Base-by-base conservation (phyloP, 768 basidiomycete genomes). In the Crucibulum laeve region DNA sequence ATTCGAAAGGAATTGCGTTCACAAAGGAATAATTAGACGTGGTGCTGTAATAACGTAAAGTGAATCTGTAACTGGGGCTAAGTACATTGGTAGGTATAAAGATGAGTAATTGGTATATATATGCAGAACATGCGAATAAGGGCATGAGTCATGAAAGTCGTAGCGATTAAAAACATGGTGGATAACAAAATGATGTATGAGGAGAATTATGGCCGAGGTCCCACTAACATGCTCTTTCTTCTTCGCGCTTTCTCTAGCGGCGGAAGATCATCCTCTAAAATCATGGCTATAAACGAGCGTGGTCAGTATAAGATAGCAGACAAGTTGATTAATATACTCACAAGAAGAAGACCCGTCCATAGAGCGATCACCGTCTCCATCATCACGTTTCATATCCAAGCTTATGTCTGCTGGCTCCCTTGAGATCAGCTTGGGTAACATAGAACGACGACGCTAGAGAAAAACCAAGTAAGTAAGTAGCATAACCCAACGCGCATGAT, bases 161-260 rank as follows among this genome's bases (percentile, higher is more conserved):
- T 40, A 15, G 26, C 28, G 28, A 34, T 32, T 37, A n/a, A 25
- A 21, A 34, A 26, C 19, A 42, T 19, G 22, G 18, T n/a, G 38
- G 11, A 6, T 18, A 15, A 14, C n/a, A 18, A 5, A 25, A 19
- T 33, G 32, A 18, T 14, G 14, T 33, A 23, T 11, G 36, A 24
- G 26, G 40, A 30, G 22, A 28, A 23, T 59, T 46, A 60, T 39
- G 50, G 48, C 48, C 73, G 48, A 39, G 52, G 52, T 23, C 62
- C 62, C 36, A 54, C 50, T 36, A 65, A 44, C 51, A 62, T 54
- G 45, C 60, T 67, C 52, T 69, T 74, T 40, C 80, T 71, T 45
- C 75, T 64, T 23, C 80, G 68, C 25, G 84, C 87, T 51, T 76
- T 73, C 60, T 89, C 87, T 25, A 89, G 63, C 1, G 87, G 87